Evolutionary conservation across 2,329 filamentous ascomycete genomes (phyloP), one percentile per base, ranked within the genome.

Genomic region (Beauveria sp.): DNA sequence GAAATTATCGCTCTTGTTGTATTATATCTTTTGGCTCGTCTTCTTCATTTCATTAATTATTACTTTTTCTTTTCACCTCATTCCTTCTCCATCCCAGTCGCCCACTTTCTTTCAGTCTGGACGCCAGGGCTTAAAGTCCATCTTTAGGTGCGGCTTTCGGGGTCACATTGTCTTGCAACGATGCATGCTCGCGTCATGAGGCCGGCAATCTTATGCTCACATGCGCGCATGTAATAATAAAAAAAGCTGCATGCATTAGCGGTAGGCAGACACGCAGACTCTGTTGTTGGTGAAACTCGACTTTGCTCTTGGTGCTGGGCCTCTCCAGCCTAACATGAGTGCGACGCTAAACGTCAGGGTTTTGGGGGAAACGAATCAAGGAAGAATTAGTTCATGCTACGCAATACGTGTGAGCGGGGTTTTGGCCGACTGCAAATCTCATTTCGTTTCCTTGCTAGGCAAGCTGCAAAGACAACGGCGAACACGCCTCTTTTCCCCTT

Each of bases 291-390:
- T 58, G 55, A 58, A 51, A 58, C 47, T 12, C 18, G 34, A 37
- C 12, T 37, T 16, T 37, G 34, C 24, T 18, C 22, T 34, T 7
- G 16, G 44, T 46, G 3, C 9, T 22, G 34, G 5, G 3, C 30
- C 30, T 9, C 18, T 28, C 8, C 40, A 24, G 14, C n/a, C 14
- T 7, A 12, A 14, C 18, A 18, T 24, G 46, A 44, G 34, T 58
- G 55, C 47, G 47, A 58, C 55, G 51, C 46, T 12, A 16, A 41
- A 18, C 18, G 37, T 57, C 20, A 2, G 46, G 46, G 24, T 9
- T 14, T 47, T 50, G 24, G 22, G n/a, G n/a, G 47, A 44, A 58
- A 58, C 55, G 24, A 58, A 58, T 51, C 47, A 58, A 51, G 7
- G 44, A 20, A 44, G 12, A 6, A 5, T 37, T 37, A 37, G 34